Base-by-base conservation (phyloP, 2,329 filamentous ascomycete species). In the Ceratocystis smalleyi region DNA sequence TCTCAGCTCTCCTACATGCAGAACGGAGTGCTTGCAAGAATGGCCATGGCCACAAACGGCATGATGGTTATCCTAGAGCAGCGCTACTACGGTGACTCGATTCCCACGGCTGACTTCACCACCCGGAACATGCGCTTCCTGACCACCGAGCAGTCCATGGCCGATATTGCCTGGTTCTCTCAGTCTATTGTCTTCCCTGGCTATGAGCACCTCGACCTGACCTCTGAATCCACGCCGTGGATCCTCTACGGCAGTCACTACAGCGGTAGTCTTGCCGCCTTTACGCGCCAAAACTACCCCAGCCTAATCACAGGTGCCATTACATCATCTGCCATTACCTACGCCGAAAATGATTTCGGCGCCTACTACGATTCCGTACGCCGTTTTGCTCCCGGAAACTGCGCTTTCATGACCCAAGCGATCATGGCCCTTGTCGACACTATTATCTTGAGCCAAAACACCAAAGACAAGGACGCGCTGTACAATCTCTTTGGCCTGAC, bases 221-320 rank as follows among this genome's bases (percentile, higher is more conserved):
- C 82, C 0, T 81, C 88, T 0, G 75, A 81, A 0, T 78, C 77
- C 2, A 84, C 83, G 0, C 82, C 89, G 0, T 94, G 86, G 75
- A 85, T 95, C 66, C 83, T 83, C 0, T 95, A 95, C 67, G 90
- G 90, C 1, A 89, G 89, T 0, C 91, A 87, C 0, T 95, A 95
- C 70, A 88, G 89, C 0, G 90, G 90, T 1, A 86, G 85, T 0
- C 87, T 91, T 68, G 87, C 84, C 8, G 88, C 90, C 0, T 86
- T 95, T 69, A 74, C 90, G 45, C 83, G 89, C 40, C 84, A 87
- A 65, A 72, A 85, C 17, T 95, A 95, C 71, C 89, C 90, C 0
- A 84, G 92, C 40, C 75, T 86, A 6, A 94, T 87, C 74, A 92
- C 82, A 80, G 90, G 82, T 6, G 82, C 86, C 3, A 92, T 95